Evolutionary conservation across 1,139 yeast species (phyloP).

Genomic region (Blastobotrys elegans): DNA sequence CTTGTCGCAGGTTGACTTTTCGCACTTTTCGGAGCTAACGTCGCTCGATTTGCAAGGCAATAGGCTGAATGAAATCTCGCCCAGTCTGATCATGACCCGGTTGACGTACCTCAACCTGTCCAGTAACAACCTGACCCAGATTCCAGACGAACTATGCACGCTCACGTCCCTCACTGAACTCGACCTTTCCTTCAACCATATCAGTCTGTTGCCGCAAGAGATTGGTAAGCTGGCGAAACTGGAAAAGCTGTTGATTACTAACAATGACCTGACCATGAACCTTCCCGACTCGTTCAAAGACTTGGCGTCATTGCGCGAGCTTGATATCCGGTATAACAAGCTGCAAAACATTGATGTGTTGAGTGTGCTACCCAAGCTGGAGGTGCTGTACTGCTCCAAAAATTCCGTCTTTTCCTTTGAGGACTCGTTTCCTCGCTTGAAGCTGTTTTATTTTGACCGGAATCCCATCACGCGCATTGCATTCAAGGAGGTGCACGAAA

Average conservation of each 20-base stretch:
- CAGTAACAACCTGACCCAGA: constrained; percentile 65
- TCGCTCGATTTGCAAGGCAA: constrained; percentile 55
- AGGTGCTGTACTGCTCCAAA: constrained; percentile 70
- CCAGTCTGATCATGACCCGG: constrained; percentile 51
- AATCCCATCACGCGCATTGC: constrained; percentile 79
- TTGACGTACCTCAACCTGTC: constrained; percentile 66
- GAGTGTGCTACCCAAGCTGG: constrained; percentile 60
- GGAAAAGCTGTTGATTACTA: constrained; percentile 67
- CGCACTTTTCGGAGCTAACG: constrained; percentile 26
- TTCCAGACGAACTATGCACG: constrained; percentile 67
- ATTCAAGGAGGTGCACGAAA: constrained; percentile 53
- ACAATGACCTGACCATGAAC: constrained; percentile 58
- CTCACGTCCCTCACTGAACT: constrained; percentile 58
- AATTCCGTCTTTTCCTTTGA: constrained; percentile 71
- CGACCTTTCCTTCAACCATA: constrained; percentile 78
- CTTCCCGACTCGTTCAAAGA: constrained; percentile 52
- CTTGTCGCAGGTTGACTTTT: constrained; percentile 31
- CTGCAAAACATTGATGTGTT: constrained; percentile 60
- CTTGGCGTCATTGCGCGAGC: constrained; percentile 56
- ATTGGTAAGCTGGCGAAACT: constrained; percentile 56
- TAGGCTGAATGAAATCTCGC: constrained; percentile 63
- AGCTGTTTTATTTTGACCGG: constrained; percentile 50
- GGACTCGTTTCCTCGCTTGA: constrained; percentile 36
- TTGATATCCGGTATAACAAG: constrained; percentile 75
- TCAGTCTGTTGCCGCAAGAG: constrained; percentile 55